A percentile compares a stretch with the other conserved stretches of the same genome.
These are phyloP conservation scores for Sphaerulina musiva DNA, from an alignment of 2,329 filamentous ascomycete species.

Conservation along the genomic window DNA sequence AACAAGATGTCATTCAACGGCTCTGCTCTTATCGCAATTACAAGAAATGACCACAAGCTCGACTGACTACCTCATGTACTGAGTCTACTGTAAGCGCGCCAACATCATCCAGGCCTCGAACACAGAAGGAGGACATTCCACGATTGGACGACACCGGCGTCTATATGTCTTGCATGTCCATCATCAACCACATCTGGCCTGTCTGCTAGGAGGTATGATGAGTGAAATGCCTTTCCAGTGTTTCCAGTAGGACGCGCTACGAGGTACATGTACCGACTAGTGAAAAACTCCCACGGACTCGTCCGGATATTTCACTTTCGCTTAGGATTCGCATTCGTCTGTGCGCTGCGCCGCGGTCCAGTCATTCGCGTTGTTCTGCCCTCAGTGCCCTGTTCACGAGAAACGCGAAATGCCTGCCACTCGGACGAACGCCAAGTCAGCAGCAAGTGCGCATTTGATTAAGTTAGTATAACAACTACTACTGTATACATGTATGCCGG, in stretches of 20 bases:
- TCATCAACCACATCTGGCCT: not conserved
- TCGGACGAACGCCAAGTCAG: constrained; percentile 4
- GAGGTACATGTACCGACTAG: not conserved
- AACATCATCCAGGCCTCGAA: not conserved
- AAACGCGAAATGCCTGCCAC: constrained; percentile 6
- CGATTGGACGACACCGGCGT: not conserved
- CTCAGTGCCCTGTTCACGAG: not conserved
- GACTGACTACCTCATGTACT: no score
- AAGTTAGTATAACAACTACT: no score
- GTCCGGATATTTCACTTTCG: constrained; percentile 9
- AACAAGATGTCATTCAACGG: not conserved
- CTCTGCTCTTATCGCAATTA: not conserved
- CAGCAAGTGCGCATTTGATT: not conserved
- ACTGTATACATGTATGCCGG: not conserved
- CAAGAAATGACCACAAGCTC: not conserved
- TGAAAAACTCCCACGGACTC: constrained; percentile 1
- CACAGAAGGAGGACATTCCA: not conserved
- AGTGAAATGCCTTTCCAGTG: no score
- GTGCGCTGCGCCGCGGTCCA: not conserved
- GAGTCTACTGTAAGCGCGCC: no score
- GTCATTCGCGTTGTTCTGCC: constrained; percentile 7
- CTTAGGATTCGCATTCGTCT: not conserved
- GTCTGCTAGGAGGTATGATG: not conserved
- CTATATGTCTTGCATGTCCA: not conserved
- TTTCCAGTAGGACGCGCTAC: not conserved